Evolutionary conservation across 2,329 filamentous ascomycete species (phyloP).

Genomic region (Verticillium dahliae): DNA sequence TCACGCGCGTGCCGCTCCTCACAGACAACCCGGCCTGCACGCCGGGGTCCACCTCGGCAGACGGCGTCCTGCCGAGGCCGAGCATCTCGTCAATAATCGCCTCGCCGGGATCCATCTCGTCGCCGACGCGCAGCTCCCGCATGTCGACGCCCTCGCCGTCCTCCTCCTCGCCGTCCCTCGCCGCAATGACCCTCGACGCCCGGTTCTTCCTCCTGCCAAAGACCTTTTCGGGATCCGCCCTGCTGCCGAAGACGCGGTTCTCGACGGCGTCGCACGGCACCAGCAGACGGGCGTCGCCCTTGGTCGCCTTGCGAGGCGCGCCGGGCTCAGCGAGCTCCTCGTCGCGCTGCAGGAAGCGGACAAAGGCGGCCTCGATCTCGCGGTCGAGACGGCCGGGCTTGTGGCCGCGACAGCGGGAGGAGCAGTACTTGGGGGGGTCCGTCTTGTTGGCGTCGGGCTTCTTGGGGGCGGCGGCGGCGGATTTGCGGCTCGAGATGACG

Average conservation of each 20-base stretch:
- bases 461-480: slow-evolving; percentile 20
- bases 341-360: slow-evolving; percentile 21
- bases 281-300: slow-evolving; percentile 44
- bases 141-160: slow-evolving; percentile 11
- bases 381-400: slow-evolving; percentile 44
- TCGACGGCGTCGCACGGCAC: slow-evolving; percentile 45
- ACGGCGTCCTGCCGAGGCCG: slow-evolving; percentile 1
- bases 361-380: slow-evolving; percentile 45
- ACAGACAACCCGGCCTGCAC: slow-evolving; percentile 35
- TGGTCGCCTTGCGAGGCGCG: slow-evolving; percentile 16
- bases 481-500: slow-evolving; percentile 35
- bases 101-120: slow-evolving; percentile 17
- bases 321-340: slow-evolving; percentile 4
- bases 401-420: slow-evolving; percentile 41
- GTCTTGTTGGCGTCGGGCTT: slow-evolving; percentile 14
- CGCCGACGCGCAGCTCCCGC: slow-evolving; percentile 36
- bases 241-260: slow-evolving; percentile 38
- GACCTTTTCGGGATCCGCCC: slow-evolving; percentile 34
- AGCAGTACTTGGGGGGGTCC: slow-evolving; percentile 46
- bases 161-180: slow-evolving; percentile 13
- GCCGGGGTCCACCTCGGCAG: slow-evolving; percentile 23
- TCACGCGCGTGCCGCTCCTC: slow-evolving; percentile 27
- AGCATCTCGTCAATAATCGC: slow-evolving; percentile 6
- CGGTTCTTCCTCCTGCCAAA: slow-evolving; percentile 35
- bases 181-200: slow-evolving; percentile 27